Evolutionary conservation across 1,284 basidiomycete species (phyloP).

Genomic region (Blastosporella zonata): DNA sequence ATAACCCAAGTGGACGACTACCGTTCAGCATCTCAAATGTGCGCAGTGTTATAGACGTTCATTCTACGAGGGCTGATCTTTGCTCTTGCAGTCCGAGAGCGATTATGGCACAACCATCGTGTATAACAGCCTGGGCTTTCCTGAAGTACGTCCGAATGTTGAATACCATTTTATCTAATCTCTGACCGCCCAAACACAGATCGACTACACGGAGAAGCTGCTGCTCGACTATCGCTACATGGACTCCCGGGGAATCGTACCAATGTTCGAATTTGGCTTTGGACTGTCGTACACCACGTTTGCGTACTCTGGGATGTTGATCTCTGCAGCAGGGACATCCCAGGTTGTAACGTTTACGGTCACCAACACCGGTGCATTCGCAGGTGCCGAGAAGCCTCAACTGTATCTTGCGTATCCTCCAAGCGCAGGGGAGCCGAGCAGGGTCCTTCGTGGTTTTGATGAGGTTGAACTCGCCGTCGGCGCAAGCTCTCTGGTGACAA

Average conservation of each 20-base stretch:
- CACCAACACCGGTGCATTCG: constrained; percentile 46
- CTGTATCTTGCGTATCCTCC: constrained; percentile 51
- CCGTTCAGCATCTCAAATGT: constrained; percentile 62
- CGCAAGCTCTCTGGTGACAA: constrained; percentile 28
- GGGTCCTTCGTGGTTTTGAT: constrained; percentile 53
- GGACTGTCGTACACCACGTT: constrained; percentile 81
- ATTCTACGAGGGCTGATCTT: background rate
- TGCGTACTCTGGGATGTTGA: constrained; percentile 49
- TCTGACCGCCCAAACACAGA: constrained; percentile 22
- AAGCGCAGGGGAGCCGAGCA: constrained; percentile 44
- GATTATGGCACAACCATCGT: constrained; percentile 42
- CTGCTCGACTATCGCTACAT: constrained; percentile 75
- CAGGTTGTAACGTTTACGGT: constrained; percentile 46
- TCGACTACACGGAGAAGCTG: constrained; percentile 41
- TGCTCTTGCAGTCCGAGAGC: constrained; percentile 29
- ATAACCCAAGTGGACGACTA: constrained; percentile 59
- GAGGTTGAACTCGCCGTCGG: constrained; percentile 34
- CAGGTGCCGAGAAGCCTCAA: constrained; percentile 55
- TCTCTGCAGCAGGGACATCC: constrained; percentile 32
- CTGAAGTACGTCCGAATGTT: constrained; percentile 22
- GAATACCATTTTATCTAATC: background rate
- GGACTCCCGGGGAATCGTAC: constrained; percentile 50
- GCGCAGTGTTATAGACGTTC: constrained; percentile 11
- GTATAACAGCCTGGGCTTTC: constrained; percentile 39
- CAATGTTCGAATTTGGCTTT: constrained; percentile 73